Conservation (phyloP, 73 alveolate genomes). For the Stentor roeselii region DNA sequence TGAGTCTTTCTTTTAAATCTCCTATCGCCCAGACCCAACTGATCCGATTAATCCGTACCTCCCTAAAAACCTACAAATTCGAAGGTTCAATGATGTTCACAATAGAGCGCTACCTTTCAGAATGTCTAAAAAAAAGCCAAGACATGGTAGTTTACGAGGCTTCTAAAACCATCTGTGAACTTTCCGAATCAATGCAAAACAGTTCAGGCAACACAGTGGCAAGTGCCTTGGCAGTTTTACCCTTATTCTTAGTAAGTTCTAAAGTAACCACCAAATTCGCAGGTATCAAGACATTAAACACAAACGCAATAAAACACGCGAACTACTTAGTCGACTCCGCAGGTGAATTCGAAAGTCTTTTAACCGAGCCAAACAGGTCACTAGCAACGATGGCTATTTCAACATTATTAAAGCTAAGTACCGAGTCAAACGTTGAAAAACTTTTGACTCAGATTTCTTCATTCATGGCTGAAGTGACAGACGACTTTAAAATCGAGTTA, state of each 20-base stretch:
- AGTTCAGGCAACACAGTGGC: slow-evolving; percentile 32
- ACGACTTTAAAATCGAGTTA: slow-evolving; percentile 64
- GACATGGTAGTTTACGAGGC: slow-evolving; percentile 86
- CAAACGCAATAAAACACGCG: slow-evolving; percentile 48
- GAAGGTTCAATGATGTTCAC: slow-evolving; percentile 46
- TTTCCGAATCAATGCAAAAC: slow-evolving; percentile 30
- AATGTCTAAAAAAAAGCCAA: slow-evolving; percentile 60
- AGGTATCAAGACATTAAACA: slow-evolving; percentile 58
- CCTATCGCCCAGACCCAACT: slow-evolving; percentile 77
- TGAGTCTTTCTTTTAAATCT: slow-evolving; percentile 43
- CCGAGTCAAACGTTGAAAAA: slow-evolving; percentile 52
- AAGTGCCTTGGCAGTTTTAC: slow-evolving; percentile 49
- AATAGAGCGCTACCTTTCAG: slow-evolving; percentile 53
- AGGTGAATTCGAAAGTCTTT: slow-evolving; percentile 49
- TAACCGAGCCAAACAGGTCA: slow-evolving; percentile 57
- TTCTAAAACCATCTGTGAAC: slow-evolving; percentile 73
- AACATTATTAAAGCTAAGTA: slow-evolving; percentile 57
- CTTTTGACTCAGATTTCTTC: slow-evolving; percentile 49
- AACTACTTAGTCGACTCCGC: slow-evolving; percentile 36
- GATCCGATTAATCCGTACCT: slow-evolving; percentile 68
- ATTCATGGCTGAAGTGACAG: slow-evolving; percentile 58
- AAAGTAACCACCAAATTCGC: slow-evolving; percentile 59
- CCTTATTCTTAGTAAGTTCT: slow-evolving; percentile 42
- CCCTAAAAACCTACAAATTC: slow-evolving; percentile 54
- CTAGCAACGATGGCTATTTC: slow-evolving; percentile 72